Evolutionary conservation across 73 alveolate genomes (phyloP), one percentile per base, ranked within the genome.

Genomic region (Paraurostyla sp.): DNA sequence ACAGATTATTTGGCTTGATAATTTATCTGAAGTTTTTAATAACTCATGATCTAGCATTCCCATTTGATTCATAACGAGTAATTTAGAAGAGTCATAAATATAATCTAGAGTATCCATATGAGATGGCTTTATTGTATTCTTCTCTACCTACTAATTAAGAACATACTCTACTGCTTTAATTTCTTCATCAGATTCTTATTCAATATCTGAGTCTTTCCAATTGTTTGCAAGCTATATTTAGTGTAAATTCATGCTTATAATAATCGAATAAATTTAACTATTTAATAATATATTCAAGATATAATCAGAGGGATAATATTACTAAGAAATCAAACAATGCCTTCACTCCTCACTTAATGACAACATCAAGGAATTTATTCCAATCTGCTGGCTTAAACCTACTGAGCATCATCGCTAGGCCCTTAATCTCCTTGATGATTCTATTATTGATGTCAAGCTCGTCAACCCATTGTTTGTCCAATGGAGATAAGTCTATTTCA

Each of bases 361-460:
- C 78, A 7, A 89, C 95, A 59, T 89, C 95, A 18, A 89, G 36
- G 87, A 89, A 89, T 45, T 60, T 25, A 73, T 89, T 89, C 95
- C 95, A 89, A 45, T 89, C 95, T 20, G 92, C 82, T 35, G 95
- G 95, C 18, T 89, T 86, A 36, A 36, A 33, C 62, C 95, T 83
- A 51, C 89, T 59, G 2, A 89, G 76, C 82, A 54, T 56, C 92
- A 89, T 83, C 13, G 95, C 88, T 16, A 89, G 80, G 58, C 69
- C 73, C 65, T 83, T 89, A 0, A 89, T 45, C 54, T 73, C 76
- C 69, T 84, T 81, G 30, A 81, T 43, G 49, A 81, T 57, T n/a
- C 25, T 38, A 13, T 49, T 29, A 20, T 75, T 46, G 7, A 75
- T 49, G 33, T 75, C 84, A 18, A 59, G 69, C 71, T 58, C 46